Percentiles rank a stretch among this genome's conserved stretches.
These are phyloP conservation scores for Starmerella floricola DNA, from an alignment of 805 yeast genomes.

Conservation along the genomic window DNA sequence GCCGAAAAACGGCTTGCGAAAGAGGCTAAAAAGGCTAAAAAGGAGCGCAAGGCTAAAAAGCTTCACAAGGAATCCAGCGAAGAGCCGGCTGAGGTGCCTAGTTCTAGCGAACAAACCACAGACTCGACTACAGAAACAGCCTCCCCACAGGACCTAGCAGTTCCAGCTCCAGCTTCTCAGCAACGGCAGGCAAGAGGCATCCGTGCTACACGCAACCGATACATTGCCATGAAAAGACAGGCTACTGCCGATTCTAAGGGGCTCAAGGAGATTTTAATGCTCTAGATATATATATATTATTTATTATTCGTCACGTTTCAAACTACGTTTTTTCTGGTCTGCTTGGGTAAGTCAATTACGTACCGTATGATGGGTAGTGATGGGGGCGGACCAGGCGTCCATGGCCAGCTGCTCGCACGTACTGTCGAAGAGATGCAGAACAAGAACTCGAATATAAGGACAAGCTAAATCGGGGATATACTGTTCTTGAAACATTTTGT, in stretches of 20 bases:
- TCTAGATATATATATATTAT: constrained; percentile 24
- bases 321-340: neutral
- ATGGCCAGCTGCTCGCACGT: neutral
- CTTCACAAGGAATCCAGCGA: neutral
- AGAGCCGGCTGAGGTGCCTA: neutral
- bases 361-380: neutral
- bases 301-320: neutral
- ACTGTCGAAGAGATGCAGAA: no score
- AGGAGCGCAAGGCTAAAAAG: constrained; percentile 1
- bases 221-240: constrained; percentile 82
- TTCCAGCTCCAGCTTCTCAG: neutral
- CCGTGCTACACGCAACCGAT: constrained; percentile 66
- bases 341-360: neutral
- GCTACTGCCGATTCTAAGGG: constrained; percentile 85
- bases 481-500: no score
- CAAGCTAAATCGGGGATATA: no score
- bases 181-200: constrained; percentile 35
- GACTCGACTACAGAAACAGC: no score
- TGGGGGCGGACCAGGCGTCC: neutral
- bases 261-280: constrained; percentile 86
- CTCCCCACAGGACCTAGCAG: neutral
- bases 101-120: neutral
- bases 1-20: constrained; percentile 2
- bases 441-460: no score
- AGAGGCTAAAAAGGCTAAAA: neutral